Evolutionary conservation across 768 basidiomycete genomes (phyloP), one percentile per base, ranked within the genome.

Genomic region (Trametopsis cervina): DNA sequence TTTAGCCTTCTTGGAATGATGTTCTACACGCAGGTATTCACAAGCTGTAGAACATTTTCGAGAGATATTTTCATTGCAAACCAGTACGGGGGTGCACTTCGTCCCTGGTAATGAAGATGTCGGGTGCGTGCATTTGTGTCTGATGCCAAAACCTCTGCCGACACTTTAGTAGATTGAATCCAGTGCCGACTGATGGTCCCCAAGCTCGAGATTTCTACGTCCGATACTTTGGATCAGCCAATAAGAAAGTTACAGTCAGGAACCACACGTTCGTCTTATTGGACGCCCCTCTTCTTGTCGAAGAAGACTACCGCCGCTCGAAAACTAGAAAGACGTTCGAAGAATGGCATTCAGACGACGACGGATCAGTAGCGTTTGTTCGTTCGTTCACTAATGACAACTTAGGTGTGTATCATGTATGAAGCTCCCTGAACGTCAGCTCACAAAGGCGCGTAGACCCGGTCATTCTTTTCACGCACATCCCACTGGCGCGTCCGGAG

Each of bases 21-120:
- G 44, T 25, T 17, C 17, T 47, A 3, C 63, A 95, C 92, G 63
- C 93, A 93, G 58, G 75, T 81, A 46, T 33, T 15, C 9, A 15
- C 7, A 51, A 62, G 7, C 90, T 90, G 59, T 77, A 72, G 49
- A 59, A 59, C 20, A 75, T 81, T 41, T 96, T 90, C 68, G 73
- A 70, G 49, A 66, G 66, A 87, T 90, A 21, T 93, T 94, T 67
- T 66, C 69, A 20, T 63, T 74, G 6, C 55, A 70, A 11, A 54
- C 61, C 7, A 53, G 60, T 21, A 69, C 77, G 5, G 81, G 82
- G 0, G 67, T 73, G 50, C 85, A 81, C 63, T 85, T 79, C 59
- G 74, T 93, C 25, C 86, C 91, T 3, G 94, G 94, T 6, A 97
- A 96, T 60, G 90, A 93, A 60, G 94, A 97, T 58, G 73, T 85